These are phyloP conservation scores for Iris pallida DNA, from an alignment of 116 monocot genomes.

Conservation along the genomic window DNA sequence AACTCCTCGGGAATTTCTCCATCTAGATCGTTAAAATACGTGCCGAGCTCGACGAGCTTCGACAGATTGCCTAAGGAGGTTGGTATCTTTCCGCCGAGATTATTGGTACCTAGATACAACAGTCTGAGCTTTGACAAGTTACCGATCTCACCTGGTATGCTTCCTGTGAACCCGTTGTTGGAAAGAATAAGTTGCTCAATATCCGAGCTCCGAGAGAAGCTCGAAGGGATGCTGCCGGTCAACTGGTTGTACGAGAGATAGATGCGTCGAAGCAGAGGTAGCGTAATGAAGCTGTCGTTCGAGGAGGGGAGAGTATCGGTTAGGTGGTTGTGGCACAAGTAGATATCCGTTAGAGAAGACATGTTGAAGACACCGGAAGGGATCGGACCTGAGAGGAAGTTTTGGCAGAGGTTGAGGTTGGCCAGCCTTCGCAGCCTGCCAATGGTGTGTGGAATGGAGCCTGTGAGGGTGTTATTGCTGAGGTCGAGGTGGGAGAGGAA, in stretches of 20 bases:
- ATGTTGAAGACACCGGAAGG: too few species aligned
- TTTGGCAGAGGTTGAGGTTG: too few species aligned
- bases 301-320: neutral
- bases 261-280: neutral
- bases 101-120: neutral
- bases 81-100: slow-evolving; percentile 3
- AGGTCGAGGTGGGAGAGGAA: neutral
- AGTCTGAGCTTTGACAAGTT: neutral
- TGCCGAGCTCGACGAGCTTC: neutral
- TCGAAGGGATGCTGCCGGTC: neutral
- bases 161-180: neutral
- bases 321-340: slow-evolving; percentile 1
- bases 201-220: neutral
- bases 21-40: neutral
- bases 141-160: slow-evolving; percentile 2
- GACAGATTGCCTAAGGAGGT: slow-evolving; percentile 2
- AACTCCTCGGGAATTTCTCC: slow-evolving; percentile 6
- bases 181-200: neutral
- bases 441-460: too few species aligned
- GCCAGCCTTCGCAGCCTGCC: too few species aligned
- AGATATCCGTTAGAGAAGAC: too few species aligned
- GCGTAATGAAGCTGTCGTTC: neutral
- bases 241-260: neutral
- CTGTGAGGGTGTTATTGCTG: too few species aligned
- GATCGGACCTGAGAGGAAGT: too few species aligned